A percentile compares a stretch with the other conserved stretches of the same genome.
phyloP scores from a whole-genome alignment of 1,139 yeast species.

The Magnusiomyces ingens region DNA sequence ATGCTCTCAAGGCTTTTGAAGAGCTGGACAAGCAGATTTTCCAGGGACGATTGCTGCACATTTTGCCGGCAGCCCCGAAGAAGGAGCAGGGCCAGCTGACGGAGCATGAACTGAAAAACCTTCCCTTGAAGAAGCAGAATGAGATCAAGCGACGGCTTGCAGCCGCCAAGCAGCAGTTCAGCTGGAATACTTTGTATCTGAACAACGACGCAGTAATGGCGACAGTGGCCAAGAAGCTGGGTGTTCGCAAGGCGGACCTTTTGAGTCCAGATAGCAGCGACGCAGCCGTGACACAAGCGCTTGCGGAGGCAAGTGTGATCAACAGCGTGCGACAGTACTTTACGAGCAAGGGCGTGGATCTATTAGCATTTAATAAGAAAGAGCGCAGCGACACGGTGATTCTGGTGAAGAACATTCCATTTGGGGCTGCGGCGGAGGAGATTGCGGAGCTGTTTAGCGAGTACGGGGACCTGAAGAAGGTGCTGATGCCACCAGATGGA shows the following conservation, averaged over 20 bases:
- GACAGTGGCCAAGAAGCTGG: slow-evolving; percentile 79
- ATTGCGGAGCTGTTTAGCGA: slow-evolving; percentile 72
- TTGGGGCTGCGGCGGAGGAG: slow-evolving; percentile 74
- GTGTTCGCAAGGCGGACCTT: slow-evolving; percentile 73
- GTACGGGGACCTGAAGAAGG: slow-evolving; percentile 71
- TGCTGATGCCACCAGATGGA: slow-evolving; percentile 94
- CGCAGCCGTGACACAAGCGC: slow-evolving; percentile 94
- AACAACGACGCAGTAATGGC: slow-evolving; percentile 88
- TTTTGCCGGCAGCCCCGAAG: slow-evolving; percentile 77
- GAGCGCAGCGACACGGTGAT: slow-evolving; percentile 79
- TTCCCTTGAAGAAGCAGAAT: slow-evolving; percentile 86
- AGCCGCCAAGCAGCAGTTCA: slow-evolving; percentile 78
- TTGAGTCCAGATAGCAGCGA: slow-evolving; percentile 81
- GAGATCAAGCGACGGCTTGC: slow-evolving; percentile 77
- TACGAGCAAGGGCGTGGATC: slow-evolving; percentile 78
- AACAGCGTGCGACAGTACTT: slow-evolving; percentile 86
- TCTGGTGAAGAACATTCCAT: slow-evolving; percentile 84
- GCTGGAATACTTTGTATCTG: slow-evolving; percentile 93
- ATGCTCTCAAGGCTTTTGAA: slow-evolving; percentile 70
- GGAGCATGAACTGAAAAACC: slow-evolving; percentile 81
- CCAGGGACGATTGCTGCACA: slow-evolving; percentile 90
- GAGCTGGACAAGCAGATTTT: slow-evolving; percentile 80
- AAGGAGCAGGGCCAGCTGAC: slow-evolving; percentile 68
- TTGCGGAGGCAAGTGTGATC: slow-evolving; percentile 94
- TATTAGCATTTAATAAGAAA: slow-evolving; percentile 56